Conservation (phyloP, 1,139 yeast genomes). For the Yamadazyma oceani region DNA sequence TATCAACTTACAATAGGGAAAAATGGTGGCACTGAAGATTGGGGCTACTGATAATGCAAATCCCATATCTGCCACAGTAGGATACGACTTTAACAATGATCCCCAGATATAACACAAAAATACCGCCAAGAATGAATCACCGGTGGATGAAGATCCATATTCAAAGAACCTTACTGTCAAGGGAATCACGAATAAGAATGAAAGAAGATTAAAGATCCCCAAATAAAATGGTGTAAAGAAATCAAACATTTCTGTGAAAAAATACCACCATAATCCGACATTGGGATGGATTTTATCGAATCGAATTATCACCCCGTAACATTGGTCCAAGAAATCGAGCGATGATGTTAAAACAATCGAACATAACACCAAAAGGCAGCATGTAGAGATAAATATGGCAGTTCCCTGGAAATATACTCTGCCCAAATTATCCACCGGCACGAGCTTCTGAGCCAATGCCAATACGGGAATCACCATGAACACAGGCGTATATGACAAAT, state of each 20-base stretch:
- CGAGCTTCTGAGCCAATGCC: constrained; percentile 31
- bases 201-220: constrained; percentile 78
- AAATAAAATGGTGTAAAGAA: constrained; percentile 82
- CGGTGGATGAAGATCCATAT: constrained; percentile 13
- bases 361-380: constrained; percentile 34
- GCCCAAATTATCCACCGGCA: constrained; percentile 8
- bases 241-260: constrained; percentile 92
- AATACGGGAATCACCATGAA: constrained; percentile 58
- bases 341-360: constrained; percentile 36
- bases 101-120: constrained; percentile 65
- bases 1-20: constrained; percentile 35
- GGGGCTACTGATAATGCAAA: constrained; percentile 63
- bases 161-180: constrained; percentile 64
- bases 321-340: constrained; percentile 52
- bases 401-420: constrained; percentile 25
- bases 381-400: constrained; percentile 24
- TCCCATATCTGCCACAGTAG: constrained; percentile 83
- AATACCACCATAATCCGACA: constrained; percentile 97
- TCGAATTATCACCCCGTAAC: constrained; percentile 60
- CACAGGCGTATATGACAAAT: constrained; percentile 62
- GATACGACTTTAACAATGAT: constrained; percentile 79
- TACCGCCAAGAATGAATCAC: constrained; percentile 66
- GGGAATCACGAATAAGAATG: constrained; percentile 70
- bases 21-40: constrained; percentile 47
- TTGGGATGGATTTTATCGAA: constrained; percentile 78